Percentiles rank a stretch among this genome's conserved stretches.
Conservation (phyloP, 1,284 basidiomycete species). For the Neonothopanus nambi region DNA sequence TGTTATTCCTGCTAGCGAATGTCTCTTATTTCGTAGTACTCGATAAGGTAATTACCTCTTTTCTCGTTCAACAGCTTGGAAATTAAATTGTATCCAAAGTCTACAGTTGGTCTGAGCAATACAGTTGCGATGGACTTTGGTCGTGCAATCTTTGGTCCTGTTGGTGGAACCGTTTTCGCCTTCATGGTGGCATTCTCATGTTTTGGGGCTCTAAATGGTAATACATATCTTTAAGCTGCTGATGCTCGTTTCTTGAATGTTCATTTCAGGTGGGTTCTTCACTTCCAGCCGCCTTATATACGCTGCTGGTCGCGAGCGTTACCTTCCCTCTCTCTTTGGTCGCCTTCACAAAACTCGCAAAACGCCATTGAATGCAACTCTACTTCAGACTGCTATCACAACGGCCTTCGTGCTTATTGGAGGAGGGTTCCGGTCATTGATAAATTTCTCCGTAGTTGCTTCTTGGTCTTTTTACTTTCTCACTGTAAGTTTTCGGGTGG, state of each 20-base stretch:
- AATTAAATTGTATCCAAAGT: constrained; percentile 32
- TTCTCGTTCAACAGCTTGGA: background rate
- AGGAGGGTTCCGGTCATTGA: constrained; percentile 84
- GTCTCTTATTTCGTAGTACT: constrained; percentile 92
- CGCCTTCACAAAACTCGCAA: constrained; percentile 69
- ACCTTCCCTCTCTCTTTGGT: constrained; percentile 82
- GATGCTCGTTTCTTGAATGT: background rate
- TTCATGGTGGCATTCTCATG: constrained; percentile 92
- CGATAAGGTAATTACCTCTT: constrained; percentile 57
- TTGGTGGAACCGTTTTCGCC: constrained; percentile 88
- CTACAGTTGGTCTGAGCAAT: constrained; percentile 75
- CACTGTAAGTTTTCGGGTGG: constrained; percentile 52
- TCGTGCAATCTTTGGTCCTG: constrained; percentile 77
- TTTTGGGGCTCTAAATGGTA: constrained; percentile 89
- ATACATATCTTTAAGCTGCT: background rate
- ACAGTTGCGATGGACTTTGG: constrained; percentile 97
- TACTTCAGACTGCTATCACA: constrained; percentile 76
- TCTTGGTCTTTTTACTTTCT: constrained; percentile 92
- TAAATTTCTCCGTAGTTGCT: constrained; percentile 87
- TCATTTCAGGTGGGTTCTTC: constrained; percentile 66
- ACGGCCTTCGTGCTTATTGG: constrained; percentile 80
- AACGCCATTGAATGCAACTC: constrained; percentile 86
- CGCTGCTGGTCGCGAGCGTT: constrained; percentile 86
- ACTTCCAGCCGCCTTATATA: constrained; percentile 86
- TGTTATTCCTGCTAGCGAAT: constrained; percentile 83